Base-by-base conservation (phyloP, 768 basidiomycete species). In the Cystobasidium tubakii region DNA sequence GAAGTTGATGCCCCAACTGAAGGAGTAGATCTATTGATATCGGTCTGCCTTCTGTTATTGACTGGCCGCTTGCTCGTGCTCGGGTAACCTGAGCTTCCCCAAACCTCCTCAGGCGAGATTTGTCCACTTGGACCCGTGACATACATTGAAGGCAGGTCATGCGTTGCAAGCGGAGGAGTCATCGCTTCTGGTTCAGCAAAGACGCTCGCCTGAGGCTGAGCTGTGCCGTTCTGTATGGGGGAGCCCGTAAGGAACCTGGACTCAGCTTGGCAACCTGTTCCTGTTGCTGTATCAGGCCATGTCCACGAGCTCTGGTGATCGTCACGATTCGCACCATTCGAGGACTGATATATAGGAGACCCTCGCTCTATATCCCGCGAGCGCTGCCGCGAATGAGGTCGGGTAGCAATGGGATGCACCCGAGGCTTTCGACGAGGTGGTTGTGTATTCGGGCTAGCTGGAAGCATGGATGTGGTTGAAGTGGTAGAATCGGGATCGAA, bases 301-400 rank as follows among this genome's bases (percentile, higher is more conserved):
- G 21, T 50, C 46, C 46, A 50, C 7, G 46, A 21, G 4, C 9
- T 50, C n/a, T 50, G 46, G 9, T 9, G 21, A 15, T 50, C 46
- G 12, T 15, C n/a, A 50, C 3, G 3, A 21, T 50, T 50, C 46
- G n/a, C 46, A 12, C 46, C 46, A 21, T 50, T 50, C 10, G 12
- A 19, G 4, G 46, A n/a, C 46, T 50, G 46, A n/a, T 50, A 50
- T 50, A 71, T 71, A 1, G 69, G 69, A 23, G 69, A 71, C 17
- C 54, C 69, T 21, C 69, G 29, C 36, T 71, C 69, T 27, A 71
- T 55, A 39, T 71, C 69, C 4, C 55, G 53, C 10, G 69, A 71
- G 53, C 69, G 69, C 60, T 71, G 69, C 29, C 69, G 10, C 21
- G 25, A 54, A 31, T 71, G 69, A 6, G 69, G 69, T 9, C 54